Percentiles rank a stretch among this genome's conserved stretches.
Conservation (phyloP, 352 stramenopile species). For the Pythium coloratum region DNA sequence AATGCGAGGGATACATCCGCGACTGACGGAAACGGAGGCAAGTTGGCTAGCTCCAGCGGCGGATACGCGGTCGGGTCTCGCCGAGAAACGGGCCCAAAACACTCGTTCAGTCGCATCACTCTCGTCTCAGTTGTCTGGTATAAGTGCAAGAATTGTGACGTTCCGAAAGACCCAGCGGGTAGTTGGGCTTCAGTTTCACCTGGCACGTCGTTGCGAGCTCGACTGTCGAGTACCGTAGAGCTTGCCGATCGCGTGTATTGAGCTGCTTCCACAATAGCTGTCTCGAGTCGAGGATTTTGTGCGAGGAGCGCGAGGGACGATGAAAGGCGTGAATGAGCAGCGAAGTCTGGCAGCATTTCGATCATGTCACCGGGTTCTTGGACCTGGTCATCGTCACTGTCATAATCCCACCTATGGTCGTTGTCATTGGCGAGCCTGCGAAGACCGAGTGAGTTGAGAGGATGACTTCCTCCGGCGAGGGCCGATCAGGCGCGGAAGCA, state of each 20-base stretch:
- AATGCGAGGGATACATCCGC: not conserved
- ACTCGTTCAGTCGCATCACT: too few relatives aligned
- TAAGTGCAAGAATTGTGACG: too few relatives aligned
- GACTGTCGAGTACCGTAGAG: too few relatives aligned
- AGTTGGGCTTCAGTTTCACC: too few relatives aligned
- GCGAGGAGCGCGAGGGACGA: not conserved
- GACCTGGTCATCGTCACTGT: not conserved
- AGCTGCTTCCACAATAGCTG: not conserved
- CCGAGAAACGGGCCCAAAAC: too few relatives aligned
- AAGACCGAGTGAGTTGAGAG: not conserved
- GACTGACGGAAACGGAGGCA: not conserved
- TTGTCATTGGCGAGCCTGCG: not conserved
- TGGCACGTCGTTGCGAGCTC: not conserved
- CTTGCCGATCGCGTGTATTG: not conserved
- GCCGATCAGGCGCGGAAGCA: not conserved
- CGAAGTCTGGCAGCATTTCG: not conserved
- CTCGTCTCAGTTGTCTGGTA: too few relatives aligned
- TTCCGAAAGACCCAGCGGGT: too few relatives aligned
- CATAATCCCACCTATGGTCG: not conserved
- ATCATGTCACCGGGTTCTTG: not conserved
- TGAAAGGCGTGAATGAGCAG: not conserved
- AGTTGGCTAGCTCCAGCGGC: too few relatives aligned
- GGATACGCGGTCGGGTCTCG: too few relatives aligned
- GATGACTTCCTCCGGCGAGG: not conserved
- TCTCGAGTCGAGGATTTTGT: not conserved